Conservation (phyloP, 208 protist species). For the Leishmania martiniquensis region DNA sequence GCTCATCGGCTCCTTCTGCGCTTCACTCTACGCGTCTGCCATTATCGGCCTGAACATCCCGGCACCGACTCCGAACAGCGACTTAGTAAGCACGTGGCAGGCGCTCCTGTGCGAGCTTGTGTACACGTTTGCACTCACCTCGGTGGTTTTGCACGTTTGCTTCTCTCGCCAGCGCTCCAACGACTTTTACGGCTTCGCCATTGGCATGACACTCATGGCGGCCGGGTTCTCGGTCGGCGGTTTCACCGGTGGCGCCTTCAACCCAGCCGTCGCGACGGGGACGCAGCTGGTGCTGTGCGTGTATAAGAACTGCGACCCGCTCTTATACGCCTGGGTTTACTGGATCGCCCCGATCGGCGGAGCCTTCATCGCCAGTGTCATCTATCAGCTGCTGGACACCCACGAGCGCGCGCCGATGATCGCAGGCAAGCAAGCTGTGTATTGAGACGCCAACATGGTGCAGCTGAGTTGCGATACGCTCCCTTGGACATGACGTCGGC, state of each 20-base stretch:
- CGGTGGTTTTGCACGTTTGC: constrained; percentile 80
- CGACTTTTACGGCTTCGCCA: constrained; percentile 85
- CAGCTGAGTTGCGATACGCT: neutral
- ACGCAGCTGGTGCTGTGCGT: constrained; percentile 76
- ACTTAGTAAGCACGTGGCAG: constrained; percentile 65
- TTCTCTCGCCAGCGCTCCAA: constrained; percentile 86
- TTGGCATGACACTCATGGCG: constrained; percentile 69
- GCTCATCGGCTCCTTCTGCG: constrained; percentile 69
- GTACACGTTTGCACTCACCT: constrained; percentile 83
- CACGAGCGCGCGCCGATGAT: constrained; percentile 49
- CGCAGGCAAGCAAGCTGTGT: constrained; percentile 35
- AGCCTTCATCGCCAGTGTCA: constrained; percentile 74
- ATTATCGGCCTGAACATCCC: constrained; percentile 84
- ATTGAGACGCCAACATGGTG: constrained; percentile 16
- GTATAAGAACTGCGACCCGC: constrained; percentile 63
- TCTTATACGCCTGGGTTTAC: constrained; percentile 84
- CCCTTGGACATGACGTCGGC: neutral
- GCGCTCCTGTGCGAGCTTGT: constrained; percentile 75
- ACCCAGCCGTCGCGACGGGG: constrained; percentile 79
- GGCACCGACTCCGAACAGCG: constrained; percentile 38
- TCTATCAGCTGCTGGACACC: constrained; percentile 85
- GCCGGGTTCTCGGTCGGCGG: constrained; percentile 77
- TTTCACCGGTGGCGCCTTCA: constrained; percentile 76
- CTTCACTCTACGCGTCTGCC: constrained; percentile 70
- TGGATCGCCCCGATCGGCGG: constrained; percentile 87